Evolutionary conservation across 306 rosid genomes (phyloP).

Genomic region (Cicer judaicum): DNA sequence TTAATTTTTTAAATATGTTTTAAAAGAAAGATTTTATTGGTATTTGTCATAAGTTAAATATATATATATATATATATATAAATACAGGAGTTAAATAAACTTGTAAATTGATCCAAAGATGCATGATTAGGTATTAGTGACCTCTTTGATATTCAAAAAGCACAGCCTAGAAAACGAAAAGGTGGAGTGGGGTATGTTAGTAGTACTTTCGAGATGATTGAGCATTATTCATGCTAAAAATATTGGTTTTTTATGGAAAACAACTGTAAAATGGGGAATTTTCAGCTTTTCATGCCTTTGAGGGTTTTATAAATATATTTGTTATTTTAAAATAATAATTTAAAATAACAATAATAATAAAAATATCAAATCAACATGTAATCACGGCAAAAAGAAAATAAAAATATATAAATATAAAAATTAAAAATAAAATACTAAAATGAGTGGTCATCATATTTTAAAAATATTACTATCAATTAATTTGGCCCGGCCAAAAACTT

Average conservation of each 20-base stretch:
- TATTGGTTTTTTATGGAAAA: slow-evolving; percentile 51
- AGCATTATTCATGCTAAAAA: slow-evolving; percentile 46
- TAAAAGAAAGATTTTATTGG: too few species aligned
- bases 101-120: slow-evolving; percentile 13
- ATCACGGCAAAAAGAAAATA: slow-evolving; percentile 1
- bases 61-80: too few species aligned
- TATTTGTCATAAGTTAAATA: too few species aligned
- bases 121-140: slow-evolving; percentile 54
- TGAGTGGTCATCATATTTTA: neutral
- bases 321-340: neutral
- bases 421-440: neutral
- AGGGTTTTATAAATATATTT: neutral
- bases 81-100: neutral
- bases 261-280: slow-evolving; percentile 56
- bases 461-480: slow-evolving; percentile 8
- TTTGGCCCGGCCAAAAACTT: slow-evolving; percentile 7
- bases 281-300: slow-evolving; percentile 24
- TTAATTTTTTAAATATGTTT: too few species aligned
- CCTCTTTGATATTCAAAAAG: slow-evolving; percentile 40
- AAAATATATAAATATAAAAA: neutral
- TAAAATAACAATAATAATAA: neutral
- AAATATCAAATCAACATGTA: slow-evolving; percentile 24
- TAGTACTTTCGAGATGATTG: slow-evolving; percentile 20
- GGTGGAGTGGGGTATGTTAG: slow-evolving; percentile 46
- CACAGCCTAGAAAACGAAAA: slow-evolving; percentile 36